phyloP scores from a whole-genome alignment of 495 filamentous ascomycete species.

The Penicillium verhagenii region DNA sequence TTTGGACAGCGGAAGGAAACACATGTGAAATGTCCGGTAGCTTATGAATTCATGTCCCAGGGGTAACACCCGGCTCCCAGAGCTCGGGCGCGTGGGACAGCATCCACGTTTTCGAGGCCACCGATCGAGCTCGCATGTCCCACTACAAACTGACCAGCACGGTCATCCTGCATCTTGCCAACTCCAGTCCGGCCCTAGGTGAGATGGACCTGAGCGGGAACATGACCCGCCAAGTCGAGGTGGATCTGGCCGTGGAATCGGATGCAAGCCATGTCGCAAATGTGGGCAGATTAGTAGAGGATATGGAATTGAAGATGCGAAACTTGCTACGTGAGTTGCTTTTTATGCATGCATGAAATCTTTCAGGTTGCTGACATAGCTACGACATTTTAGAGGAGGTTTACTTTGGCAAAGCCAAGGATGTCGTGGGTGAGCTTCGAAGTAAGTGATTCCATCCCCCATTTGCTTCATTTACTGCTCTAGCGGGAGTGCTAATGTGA shows the following conservation, averaged over 20 bases:
- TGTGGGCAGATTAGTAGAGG: constrained; percentile 91
- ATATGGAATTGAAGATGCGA: constrained; percentile 99
- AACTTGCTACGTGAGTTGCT: constrained; percentile 84
- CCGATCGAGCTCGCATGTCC: constrained; percentile 81
- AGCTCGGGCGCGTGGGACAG: constrained; percentile 91
- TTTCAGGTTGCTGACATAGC: constrained; percentile 7
- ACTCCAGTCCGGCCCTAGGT: constrained; percentile 68
- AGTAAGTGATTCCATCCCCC: constrained; percentile 58
- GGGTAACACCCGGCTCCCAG: constrained; percentile 64
- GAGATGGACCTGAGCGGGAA: constrained; percentile 94
- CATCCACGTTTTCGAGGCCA: constrained; percentile 97
- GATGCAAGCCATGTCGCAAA: constrained; percentile 95
- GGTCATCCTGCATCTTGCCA: constrained; percentile 86
- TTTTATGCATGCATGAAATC: background rate
- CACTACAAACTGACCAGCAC: constrained; percentile 98
- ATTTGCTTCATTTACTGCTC: too few species aligned
- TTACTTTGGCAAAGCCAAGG: constrained; percentile 99
- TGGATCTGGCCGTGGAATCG: constrained; percentile 82
- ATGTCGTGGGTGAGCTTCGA: constrained; percentile 95
- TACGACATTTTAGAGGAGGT: constrained; percentile 68
- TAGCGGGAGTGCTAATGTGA: background rate
- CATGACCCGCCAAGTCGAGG: constrained; percentile 95
- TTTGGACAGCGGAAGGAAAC: background rate
- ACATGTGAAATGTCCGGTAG: background rate
- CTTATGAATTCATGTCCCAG: constrained; percentile 28